Evolutionary conservation across 2,329 filamentous ascomycete species (phyloP).

Genomic region (Thelonectria rubi): DNA sequence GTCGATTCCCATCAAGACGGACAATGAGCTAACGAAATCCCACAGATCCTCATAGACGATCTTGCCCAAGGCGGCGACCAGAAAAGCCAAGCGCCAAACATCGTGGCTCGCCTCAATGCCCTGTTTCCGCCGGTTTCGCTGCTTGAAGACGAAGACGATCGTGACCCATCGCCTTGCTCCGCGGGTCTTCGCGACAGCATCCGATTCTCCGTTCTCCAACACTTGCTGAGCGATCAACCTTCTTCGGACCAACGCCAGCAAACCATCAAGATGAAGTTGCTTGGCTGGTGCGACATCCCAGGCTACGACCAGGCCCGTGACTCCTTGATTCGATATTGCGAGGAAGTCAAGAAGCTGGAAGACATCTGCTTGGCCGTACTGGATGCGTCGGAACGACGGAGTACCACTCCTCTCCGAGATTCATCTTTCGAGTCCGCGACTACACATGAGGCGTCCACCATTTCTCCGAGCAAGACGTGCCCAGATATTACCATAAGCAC

Average conservation of each 20-base stretch:
- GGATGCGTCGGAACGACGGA: constrained; percentile 28
- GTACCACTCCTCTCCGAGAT: constrained; percentile 10
- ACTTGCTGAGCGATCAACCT: constrained; percentile 43
- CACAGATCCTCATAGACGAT: constrained; percentile 43
- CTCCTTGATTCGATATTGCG: constrained; percentile 44
- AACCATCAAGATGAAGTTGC: constrained; percentile 45
- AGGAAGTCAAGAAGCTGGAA: constrained; percentile 49
- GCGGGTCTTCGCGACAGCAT: constrained; percentile 47
- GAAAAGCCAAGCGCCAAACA: constrained; percentile 29
- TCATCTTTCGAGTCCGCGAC: constrained; percentile 23
- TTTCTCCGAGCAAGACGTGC: constrained; percentile 15
- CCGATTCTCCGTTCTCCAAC: constrained; percentile 48
- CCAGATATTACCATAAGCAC: constrained; percentile 21
- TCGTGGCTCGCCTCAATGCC: constrained; percentile 50
- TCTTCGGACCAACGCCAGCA: constrained; percentile 33
- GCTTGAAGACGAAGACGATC: constrained; percentile 34
- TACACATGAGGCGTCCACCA: constrained; percentile 16
- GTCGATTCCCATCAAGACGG: not conserved
- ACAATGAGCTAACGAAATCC: not conserved
- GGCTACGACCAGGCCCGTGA: constrained; percentile 43
- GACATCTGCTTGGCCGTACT: constrained; percentile 42
- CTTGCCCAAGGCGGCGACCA: constrained; percentile 24
- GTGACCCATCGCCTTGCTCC: constrained; percentile 44
- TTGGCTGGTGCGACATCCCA: constrained; percentile 46
- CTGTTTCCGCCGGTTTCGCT: constrained; percentile 45